A percentile compares a stretch with the other conserved stretches of the same genome.
Conservation (phyloP, 129 eudicot species). For the Lactuca saligna region DNA sequence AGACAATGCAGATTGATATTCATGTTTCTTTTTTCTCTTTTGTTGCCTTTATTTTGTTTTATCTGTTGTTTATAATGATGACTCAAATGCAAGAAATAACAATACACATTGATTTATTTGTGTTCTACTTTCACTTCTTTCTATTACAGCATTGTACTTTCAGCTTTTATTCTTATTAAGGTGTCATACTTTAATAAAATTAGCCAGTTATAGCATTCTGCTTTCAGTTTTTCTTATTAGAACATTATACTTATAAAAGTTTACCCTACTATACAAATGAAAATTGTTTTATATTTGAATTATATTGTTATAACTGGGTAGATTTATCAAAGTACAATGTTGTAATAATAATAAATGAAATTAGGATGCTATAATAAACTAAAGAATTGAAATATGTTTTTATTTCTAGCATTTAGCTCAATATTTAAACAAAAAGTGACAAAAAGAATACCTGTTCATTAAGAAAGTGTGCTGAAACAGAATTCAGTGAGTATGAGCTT, state of each 20-base stretch:
- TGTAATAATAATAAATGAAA: neutral
- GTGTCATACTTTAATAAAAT: too few species aligned
- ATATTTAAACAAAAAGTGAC: neutral
- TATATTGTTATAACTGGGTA: neutral
- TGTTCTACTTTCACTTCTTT: too few species aligned
- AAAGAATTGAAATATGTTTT: too few species aligned
- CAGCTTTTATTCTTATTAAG: neutral
- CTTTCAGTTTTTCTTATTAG: neutral
- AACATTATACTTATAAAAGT: neutral
- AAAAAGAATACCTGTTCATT: conserved; percentile 70
- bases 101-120: neutral
- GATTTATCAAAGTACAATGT: neutral
- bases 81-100: neutral
- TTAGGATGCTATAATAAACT: neutral
- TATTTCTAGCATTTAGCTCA: neutral
- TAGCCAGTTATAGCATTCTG: too few species aligned
- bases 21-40: conserved; percentile 1
- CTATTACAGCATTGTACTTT: neutral
- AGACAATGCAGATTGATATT: conserved; percentile 3
- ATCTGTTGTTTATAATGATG: neutral
- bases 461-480: conserved; percentile 97
- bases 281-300: neutral
- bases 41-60: neutral
- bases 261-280: neutral
- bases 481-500: conserved; percentile 94